Conservation (phyloP, 495 filamentous ascomycete genomes). For the Margaritispora aquatica region DNA sequence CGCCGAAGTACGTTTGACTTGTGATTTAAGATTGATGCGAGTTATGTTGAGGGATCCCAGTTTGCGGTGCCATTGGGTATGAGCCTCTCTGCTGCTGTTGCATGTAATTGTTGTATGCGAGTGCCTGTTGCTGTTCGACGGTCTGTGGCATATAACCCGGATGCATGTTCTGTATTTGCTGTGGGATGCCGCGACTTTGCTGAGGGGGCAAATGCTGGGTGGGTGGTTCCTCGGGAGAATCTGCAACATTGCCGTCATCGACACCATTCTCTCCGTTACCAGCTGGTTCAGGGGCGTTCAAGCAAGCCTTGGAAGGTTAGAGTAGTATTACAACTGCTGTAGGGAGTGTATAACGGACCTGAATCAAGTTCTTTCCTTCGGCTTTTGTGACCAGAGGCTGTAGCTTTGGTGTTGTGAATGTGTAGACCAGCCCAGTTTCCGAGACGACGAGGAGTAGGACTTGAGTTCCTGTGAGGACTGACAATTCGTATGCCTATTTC, state of each 20-base stretch:
- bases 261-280: constrained; percentile 83
- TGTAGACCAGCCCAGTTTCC: constrained; percentile 97
- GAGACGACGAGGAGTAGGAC: constrained; percentile 96
- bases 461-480: constrained; percentile 96
- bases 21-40: constrained; percentile 46
- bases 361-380: constrained; percentile 98
- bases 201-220: constrained; percentile 54
- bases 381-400: constrained; percentile 98
- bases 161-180: constrained; percentile 43
- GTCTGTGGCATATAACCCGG: constrained; percentile 42
- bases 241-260: constrained; percentile 57
- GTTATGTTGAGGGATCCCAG: constrained; percentile 48
- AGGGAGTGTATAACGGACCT: constrained; percentile 52
- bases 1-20: neutral
- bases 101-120: constrained; percentile 58
- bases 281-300: constrained; percentile 96
- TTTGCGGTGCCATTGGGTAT: constrained; percentile 46
- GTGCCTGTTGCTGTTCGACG: constrained; percentile 41
- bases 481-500: constrained; percentile 88
- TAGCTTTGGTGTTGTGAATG: constrained; percentile 98
- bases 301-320: constrained; percentile 62
- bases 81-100: constrained; percentile 38
- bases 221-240: constrained; percentile 57
- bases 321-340: neutral
- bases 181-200: constrained; percentile 41